Conservation (phyloP, 2,329 filamentous ascomycete species). For the Monilinia fructigena region DNA sequence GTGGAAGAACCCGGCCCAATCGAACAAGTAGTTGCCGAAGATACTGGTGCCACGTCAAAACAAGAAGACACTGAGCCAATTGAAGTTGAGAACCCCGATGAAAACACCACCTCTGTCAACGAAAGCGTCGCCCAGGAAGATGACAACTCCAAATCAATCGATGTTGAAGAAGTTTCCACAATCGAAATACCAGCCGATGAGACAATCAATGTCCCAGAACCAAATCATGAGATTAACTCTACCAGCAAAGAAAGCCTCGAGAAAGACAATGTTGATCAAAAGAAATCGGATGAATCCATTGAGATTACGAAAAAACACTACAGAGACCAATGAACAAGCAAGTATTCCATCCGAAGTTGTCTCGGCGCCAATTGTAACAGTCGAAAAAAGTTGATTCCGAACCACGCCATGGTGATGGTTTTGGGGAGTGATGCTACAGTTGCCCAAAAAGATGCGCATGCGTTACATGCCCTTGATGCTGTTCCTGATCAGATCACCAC, state of each 20-base stretch:
- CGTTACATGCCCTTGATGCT: slow-evolving; percentile 40
- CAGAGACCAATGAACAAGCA: not conserved
- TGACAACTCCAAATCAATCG: not conserved
- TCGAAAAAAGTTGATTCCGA: slow-evolving; percentile 42
- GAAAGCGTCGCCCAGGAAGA: not conserved
- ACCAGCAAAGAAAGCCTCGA: not conserved
- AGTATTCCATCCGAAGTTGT: not conserved
- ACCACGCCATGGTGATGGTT: slow-evolving; percentile 42
- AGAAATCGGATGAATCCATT: not conserved
- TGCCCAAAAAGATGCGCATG: slow-evolving; percentile 41
- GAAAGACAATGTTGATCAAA: not conserved
- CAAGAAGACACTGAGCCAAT: not conserved
- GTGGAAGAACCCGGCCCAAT: not conserved
- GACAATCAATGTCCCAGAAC: not conserved
- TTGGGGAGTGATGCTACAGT: slow-evolving; percentile 40
- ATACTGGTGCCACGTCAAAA: not conserved
- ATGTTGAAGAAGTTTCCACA: not conserved
- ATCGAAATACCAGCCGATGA: not conserved
- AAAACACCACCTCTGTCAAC: not conserved
- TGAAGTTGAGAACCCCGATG: not conserved
- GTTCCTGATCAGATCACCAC: slow-evolving; percentile 40
- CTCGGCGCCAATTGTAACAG: slow-evolving; percentile 32
- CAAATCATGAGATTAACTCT: not conserved
- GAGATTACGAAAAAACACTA: not conserved
- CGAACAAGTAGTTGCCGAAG: not conserved